Conservation (phyloP, 2,329 filamentous ascomycete species). For the Colletotrichum melonis region DNA sequence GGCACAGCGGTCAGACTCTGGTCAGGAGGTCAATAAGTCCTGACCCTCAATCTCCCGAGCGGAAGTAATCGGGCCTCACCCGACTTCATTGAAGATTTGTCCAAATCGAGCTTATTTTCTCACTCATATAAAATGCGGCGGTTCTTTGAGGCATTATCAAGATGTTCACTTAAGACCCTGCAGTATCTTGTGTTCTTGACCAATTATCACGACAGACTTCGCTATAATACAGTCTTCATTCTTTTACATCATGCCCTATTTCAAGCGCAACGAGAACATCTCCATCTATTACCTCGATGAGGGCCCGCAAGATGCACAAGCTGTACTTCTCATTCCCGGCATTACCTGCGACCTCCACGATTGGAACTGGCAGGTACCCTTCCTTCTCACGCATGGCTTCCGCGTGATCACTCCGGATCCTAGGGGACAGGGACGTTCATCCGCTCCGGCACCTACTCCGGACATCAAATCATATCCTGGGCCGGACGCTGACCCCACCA, state of each 20-base stretch:
- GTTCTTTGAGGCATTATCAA: not conserved
- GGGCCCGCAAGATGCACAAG: not conserved
- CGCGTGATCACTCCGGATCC: slow-evolving; percentile 19
- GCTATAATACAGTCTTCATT: too few relatives aligned
- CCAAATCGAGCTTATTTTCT: not conserved
- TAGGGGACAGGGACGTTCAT: slow-evolving; percentile 18
- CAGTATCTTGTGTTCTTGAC: not conserved
- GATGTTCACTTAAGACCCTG: not conserved
- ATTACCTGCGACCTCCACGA: slow-evolving; percentile 16
- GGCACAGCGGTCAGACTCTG: not conserved
- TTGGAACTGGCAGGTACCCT: slow-evolving; percentile 25
- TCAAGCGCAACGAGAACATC: slow-evolving; percentile 12
- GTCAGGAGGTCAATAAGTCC: not conserved
- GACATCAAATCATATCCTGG: slow-evolving; percentile 13
- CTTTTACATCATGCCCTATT: slow-evolving; percentile 6
- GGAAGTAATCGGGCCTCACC: not conserved
- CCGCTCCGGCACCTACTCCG: slow-evolving; percentile 6
- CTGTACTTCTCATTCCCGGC: not conserved
- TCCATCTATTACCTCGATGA: slow-evolving; percentile 25
- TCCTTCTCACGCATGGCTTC: slow-evolving; percentile 3
- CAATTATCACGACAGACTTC: not conserved
- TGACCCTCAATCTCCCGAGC: not conserved
- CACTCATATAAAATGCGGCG: not conserved
- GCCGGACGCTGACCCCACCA: not conserved
- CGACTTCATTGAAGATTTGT: not conserved